These are phyloP conservation scores for Alliaria petiolata DNA, from an alignment of 345 rosid species.

Conservation along the genomic window DNA sequence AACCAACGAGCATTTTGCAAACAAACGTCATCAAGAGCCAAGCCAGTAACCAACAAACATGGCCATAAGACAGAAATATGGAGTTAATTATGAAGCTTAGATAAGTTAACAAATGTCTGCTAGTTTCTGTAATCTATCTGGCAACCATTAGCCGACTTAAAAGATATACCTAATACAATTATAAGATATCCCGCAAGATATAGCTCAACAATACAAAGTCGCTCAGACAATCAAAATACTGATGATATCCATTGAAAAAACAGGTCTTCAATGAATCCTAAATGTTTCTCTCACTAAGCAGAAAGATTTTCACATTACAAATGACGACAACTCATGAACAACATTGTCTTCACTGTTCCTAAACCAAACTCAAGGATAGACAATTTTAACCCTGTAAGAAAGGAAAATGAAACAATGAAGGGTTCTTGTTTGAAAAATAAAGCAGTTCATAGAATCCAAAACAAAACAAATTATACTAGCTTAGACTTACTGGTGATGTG, in stretches of 20 bases:
- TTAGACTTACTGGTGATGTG: constrained; percentile 21
- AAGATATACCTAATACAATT: too few relatives aligned
- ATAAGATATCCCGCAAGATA: too few relatives aligned
- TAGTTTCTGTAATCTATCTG: too few relatives aligned
- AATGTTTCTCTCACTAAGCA: background rate
- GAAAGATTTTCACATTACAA: constrained; percentile 1
- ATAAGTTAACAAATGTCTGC: too few relatives aligned
- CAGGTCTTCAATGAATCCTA: background rate
- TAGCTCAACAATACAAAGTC: background rate
- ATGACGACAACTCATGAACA: background rate
- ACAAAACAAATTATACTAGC: background rate
- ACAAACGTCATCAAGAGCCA: too few relatives aligned
- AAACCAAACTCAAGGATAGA: background rate
- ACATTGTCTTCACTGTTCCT: constrained; percentile 13
- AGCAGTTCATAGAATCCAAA: background rate
- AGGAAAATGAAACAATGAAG: background rate
- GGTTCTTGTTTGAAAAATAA: background rate
- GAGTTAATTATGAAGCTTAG: too few relatives aligned
- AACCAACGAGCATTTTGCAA: too few relatives aligned
- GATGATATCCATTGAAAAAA: background rate
- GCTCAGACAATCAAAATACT: background rate
- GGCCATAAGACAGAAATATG: too few relatives aligned
- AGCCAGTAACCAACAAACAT: too few relatives aligned
- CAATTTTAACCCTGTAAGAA: constrained; percentile 5
- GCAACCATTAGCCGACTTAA: too few relatives aligned